Conservation (phyloP, 1,284 basidiomycete genomes). For the Rhodotorula mucilaginosa region DNA sequence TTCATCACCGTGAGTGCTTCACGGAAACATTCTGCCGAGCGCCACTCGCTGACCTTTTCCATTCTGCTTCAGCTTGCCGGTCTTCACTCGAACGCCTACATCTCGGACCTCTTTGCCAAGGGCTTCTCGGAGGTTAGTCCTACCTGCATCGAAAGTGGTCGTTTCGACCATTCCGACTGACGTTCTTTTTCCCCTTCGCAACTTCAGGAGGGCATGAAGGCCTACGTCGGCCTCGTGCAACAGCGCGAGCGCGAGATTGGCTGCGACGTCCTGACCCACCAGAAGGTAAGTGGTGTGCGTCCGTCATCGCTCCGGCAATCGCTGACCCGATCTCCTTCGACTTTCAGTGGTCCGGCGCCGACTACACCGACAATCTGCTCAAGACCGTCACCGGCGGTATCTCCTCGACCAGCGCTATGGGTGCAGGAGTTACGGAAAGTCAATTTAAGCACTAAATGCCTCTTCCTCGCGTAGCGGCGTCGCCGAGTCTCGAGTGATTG, state of each 20-base stretch:
- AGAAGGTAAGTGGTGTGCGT: slow-evolving; percentile 78
- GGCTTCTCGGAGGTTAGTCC: slow-evolving; percentile 62
- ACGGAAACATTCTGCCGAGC: neutral
- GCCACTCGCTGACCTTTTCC: neutral
- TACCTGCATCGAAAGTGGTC: no score
- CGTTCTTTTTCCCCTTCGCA: no score
- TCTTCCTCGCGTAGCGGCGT: no score
- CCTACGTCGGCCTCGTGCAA: slow-evolving; percentile 79
- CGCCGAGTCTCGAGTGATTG: neutral
- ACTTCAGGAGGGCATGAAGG: slow-evolving; percentile 74
- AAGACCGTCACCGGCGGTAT: slow-evolving; percentile 69
- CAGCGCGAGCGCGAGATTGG: slow-evolving; percentile 84
- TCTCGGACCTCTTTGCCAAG: slow-evolving; percentile 87
- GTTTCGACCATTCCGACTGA: neutral
- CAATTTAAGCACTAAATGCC: slow-evolving; percentile 39
- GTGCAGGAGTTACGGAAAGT: slow-evolving; percentile 67
- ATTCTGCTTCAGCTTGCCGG: slow-evolving; percentile 70
- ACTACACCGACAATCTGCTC: slow-evolving; percentile 41
- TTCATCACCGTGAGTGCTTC: slow-evolving; percentile 83
- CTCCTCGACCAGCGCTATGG: slow-evolving; percentile 73
- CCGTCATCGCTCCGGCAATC: slow-evolving; percentile 57
- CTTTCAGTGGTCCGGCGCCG: slow-evolving; percentile 36
- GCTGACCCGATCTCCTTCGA: neutral
- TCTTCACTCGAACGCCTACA: slow-evolving; percentile 94
- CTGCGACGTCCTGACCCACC: slow-evolving; percentile 86